phyloP scores from a whole-genome alignment of 1,139 yeast genomes.

The Pneumocystis canis region DNA sequence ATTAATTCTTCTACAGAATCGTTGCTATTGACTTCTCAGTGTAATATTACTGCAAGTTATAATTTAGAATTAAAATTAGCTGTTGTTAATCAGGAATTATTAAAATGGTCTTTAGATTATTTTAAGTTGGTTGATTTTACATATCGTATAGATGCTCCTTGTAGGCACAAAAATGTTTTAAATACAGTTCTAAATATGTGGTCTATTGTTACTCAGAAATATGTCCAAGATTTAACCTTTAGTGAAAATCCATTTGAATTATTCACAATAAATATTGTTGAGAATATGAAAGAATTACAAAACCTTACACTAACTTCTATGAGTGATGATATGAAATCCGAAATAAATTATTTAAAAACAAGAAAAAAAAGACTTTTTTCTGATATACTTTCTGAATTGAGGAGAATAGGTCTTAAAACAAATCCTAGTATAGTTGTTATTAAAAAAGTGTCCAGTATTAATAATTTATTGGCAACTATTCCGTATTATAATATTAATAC shows the following conservation, averaged over 20 bases:
- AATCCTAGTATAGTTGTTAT: conserved; percentile 51
- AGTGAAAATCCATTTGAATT: conserved; percentile 27
- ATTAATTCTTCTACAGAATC: neutral
- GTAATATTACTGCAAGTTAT: neutral
- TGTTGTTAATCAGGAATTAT: neutral
- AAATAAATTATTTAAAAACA: conserved; percentile 55
- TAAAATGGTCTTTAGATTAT: neutral
- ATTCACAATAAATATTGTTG: conserved; percentile 40
- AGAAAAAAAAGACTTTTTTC: conserved; percentile 69
- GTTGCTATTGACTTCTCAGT: neutral
- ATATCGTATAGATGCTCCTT: neutral
- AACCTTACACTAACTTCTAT: conserved; percentile 61
- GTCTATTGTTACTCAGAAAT: neutral
- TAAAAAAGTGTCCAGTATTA: conserved; percentile 47
- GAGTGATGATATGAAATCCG: conserved; percentile 62
- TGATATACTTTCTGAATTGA: conserved; percentile 58
- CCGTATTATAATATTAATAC: conserved; percentile 33
- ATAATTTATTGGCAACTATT: conserved; percentile 40
- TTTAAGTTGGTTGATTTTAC: neutral
- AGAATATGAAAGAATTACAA: conserved; percentile 47
- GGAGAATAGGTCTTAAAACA: conserved; percentile 59
- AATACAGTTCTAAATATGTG: neutral
- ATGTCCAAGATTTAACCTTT: neutral
- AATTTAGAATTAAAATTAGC: neutral
- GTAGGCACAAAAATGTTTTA: neutral